Evolutionary conservation across 768 basidiomycete genomes (phyloP).

Genomic region (Dictyophora rubrovolvata): DNA sequence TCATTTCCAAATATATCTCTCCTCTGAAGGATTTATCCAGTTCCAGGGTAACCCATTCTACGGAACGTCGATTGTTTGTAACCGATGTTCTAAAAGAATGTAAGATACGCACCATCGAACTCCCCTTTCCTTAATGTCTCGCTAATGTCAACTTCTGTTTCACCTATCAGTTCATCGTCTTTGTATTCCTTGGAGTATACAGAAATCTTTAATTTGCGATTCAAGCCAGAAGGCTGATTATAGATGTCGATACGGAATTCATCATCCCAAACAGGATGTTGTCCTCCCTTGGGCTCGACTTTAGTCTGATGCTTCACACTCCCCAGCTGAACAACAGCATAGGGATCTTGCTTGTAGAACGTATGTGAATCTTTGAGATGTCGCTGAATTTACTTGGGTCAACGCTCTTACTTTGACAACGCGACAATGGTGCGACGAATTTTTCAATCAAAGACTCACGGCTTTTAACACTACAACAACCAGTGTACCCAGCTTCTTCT

Average conservation of each 20-base stretch:
- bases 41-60: conserved; percentile 62
- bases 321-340: conserved; percentile 51
- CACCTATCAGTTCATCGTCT: conserved; percentile 67
- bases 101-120: conserved; percentile 65
- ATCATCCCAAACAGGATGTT: conserved; percentile 89
- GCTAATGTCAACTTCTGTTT: conserved; percentile 62
- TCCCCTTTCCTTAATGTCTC: conserved; percentile 78
- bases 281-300: conserved; percentile 77
- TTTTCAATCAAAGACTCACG: conserved; percentile 15
- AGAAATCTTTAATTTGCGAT: conserved; percentile 52
- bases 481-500: conserved; percentile 64
- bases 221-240: conserved; percentile 43
- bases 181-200: conserved; percentile 75
- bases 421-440: not conserved
- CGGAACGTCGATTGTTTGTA: not conserved
- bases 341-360: conserved; percentile 90
- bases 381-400: conserved; percentile 22
- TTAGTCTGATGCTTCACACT: conserved; percentile 58
- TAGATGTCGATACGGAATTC: conserved; percentile 72
- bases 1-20: conserved; percentile 88
- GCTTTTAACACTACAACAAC: conserved; percentile 82
- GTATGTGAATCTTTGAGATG: conserved; percentile 75
- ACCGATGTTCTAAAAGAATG: not conserved
- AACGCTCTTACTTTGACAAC: no score
- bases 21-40: conserved; percentile 60